Evolutionary conservation across 768 basidiomycete genomes (phyloP), one percentile per base, ranked within the genome.

Genomic region (Tricholoma bakamatsutake): DNA sequence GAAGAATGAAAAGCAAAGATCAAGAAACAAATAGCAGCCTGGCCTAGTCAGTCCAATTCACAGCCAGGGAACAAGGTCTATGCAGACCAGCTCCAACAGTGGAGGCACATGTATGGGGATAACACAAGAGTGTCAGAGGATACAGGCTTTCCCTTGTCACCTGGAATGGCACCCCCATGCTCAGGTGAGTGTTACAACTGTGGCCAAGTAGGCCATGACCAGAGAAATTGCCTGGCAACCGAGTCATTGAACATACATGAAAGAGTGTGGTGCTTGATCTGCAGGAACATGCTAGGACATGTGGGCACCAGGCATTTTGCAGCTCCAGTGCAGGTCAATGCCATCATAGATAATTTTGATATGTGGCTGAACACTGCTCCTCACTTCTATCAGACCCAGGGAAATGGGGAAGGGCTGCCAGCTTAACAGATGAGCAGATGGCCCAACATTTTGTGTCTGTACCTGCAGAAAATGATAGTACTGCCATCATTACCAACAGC

Each of bases 331-430:
- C 24, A 28, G 12, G 21, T 48, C 24, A 31, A 31, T 7, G n/a
- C 12, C n/a, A 15, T 28, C 12, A 28, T 13, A 31, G 46, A 55
- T 6, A 17, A 48, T 50, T 21, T 30, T 7, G 21, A 49, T 28
- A 28, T 9, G n/a, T 55, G 54, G 42, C 31, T 46, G 46, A 28
- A 31, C 24, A 28, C 46, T 28, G 46, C 46, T 18, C 24, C 30
- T 27, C 11, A 5, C 18, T 10, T 28, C 6, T 28, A 46, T 46
- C 18, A 28, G 45, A 35, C 7, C 7, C 52, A 53, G 52, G 56
- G 56, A 57, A 57, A 57, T 17, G 56, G 24, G 39, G 45, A 53
- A 53, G 56, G 56, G 52, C 52, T 46, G 28, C 53, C 46, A 27
- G 34, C 24, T 15, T 54, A 42, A 42, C 31, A 31, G 46, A 15